These are phyloP conservation scores for Oryza glaberrima DNA, from an alignment of 176 grass and related monocot species.

Conservation along the genomic window DNA sequence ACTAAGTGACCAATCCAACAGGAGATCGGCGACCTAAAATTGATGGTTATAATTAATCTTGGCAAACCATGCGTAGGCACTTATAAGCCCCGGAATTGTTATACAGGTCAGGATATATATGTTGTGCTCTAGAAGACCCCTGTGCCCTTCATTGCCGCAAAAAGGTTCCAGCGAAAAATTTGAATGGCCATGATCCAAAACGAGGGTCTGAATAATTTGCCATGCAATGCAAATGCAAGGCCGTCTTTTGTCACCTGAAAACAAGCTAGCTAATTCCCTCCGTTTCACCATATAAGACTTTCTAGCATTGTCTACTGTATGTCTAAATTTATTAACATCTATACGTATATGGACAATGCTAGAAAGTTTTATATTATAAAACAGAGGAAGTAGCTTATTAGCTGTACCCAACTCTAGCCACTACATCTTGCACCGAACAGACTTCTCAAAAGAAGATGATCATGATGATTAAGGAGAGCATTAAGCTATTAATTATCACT, in stretches of 20 bases:
- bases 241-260: background rate
- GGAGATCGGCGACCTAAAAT: background rate
- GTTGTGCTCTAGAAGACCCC: background rate
- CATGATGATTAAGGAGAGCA: background rate
- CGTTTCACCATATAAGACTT: too few relatives aligned
- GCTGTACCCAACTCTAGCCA: background rate
- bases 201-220: background rate
- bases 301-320: too few relatives aligned
- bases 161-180: background rate
- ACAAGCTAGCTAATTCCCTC: background rate
- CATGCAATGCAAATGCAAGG: background rate
- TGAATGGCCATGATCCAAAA: background rate
- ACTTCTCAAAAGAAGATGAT: background rate
- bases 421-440: background rate
- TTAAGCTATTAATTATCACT: background rate
- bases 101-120: too few relatives aligned
- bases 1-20: background rate
- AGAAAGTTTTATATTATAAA: too few relatives aligned
- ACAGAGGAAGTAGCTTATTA: background rate
- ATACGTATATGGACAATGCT: too few relatives aligned
- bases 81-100: too few relatives aligned
- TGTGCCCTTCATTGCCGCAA: too few relatives aligned
- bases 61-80: background rate
- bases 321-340: too few relatives aligned
- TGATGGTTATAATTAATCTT: background rate